phyloP scores from a whole-genome alignment of 495 filamentous ascomycete genomes.

The Podospora didyma region DNA sequence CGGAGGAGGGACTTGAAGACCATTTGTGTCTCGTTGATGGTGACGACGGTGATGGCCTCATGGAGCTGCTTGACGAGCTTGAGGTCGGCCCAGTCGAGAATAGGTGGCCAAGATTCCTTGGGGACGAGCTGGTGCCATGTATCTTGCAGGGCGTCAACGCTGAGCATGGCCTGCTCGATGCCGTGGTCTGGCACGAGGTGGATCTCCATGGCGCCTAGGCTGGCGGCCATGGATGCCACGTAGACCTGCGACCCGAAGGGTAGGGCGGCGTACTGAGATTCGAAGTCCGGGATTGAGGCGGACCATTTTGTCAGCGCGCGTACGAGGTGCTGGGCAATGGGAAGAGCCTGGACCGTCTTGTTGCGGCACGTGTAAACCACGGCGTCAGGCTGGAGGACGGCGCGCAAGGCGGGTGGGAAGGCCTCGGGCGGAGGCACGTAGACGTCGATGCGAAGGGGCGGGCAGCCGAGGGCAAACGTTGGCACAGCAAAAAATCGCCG shows the following conservation, averaged over 20 bases:
- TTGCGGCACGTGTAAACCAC: conserved; percentile 18
- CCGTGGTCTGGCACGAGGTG: conserved; percentile 31
- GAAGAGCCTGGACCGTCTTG: conserved; percentile 19
- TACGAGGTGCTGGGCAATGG: conserved; percentile 29
- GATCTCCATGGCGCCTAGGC: conserved; percentile 16
- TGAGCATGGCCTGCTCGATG: conserved; percentile 34
- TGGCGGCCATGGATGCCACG: conserved; percentile 25
- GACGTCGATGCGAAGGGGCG: conserved; percentile 40
- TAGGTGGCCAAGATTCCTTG: conserved; percentile 20
- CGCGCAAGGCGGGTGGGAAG: conserved; percentile 22
- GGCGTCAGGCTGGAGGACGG: conserved; percentile 27
- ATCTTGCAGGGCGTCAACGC: conserved; percentile 20
- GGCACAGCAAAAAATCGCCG: conserved; percentile 6
- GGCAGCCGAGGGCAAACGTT: conserved; percentile 13
- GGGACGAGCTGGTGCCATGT: conserved; percentile 24
- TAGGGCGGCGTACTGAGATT: conserved; percentile 24
- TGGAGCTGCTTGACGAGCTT: conserved; percentile 34
- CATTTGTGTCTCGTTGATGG: conserved; percentile 13
- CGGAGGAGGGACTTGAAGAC: conserved; percentile 38
- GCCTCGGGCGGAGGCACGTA: conserved; percentile 32
- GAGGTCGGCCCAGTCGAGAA: conserved; percentile 32
- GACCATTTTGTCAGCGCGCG: conserved; percentile 33
- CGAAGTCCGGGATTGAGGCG: conserved; percentile 12
- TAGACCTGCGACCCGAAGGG: conserved; percentile 39
- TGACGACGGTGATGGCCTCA: conserved; percentile 39